Evolutionary conservation across 495 filamentous ascomycete genomes (phyloP).

Genomic region (Podospora australis): DNA sequence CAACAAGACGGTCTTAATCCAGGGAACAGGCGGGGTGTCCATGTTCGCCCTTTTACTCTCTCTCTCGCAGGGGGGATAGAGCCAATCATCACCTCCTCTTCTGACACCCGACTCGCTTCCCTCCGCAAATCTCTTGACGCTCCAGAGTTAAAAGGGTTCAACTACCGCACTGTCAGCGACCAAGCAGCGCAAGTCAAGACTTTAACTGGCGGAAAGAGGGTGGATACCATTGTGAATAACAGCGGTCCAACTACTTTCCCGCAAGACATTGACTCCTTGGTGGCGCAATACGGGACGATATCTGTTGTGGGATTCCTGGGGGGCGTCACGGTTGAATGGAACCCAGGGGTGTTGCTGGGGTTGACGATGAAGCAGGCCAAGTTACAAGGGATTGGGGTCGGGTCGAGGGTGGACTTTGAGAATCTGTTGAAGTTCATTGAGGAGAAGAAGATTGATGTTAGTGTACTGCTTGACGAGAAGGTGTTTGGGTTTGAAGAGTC

Average conservation of each 20-base stretch:
- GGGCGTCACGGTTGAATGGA: constrained; percentile 8
- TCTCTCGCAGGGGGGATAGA: constrained; percentile 18
- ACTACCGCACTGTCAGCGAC: constrained; percentile 23
- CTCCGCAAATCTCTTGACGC: background rate
- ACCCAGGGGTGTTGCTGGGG: constrained; percentile 9
- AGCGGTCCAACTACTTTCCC: constrained; percentile 17
- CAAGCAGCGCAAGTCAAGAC: constrained; percentile 15
- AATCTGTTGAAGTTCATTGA: constrained; percentile 30
- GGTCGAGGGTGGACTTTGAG: constrained; percentile 30
- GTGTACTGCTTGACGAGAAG: constrained; percentile 26
- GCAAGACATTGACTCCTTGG: constrained; percentile 5
- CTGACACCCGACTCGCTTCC: constrained; percentile 24
- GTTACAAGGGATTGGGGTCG: constrained; percentile 30
- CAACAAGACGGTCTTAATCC: background rate
- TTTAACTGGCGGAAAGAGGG: constrained; percentile 27
- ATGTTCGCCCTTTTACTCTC: constrained; percentile 17
- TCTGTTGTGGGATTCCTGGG: constrained; percentile 16
- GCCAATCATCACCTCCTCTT: constrained; percentile 37
- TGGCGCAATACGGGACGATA: constrained; percentile 2
- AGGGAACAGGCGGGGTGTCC: constrained; percentile 19
- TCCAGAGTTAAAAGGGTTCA: constrained; percentile 10
- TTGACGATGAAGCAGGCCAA: constrained; percentile 14
- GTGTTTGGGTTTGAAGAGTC: constrained; percentile 33
- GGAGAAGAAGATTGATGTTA: constrained; percentile 26
- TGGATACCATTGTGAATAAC: constrained; percentile 25